These are phyloP conservation scores for Rhynchosporium secalis DNA, from an alignment of 2,329 filamentous ascomycete species.

Conservation along the genomic window DNA sequence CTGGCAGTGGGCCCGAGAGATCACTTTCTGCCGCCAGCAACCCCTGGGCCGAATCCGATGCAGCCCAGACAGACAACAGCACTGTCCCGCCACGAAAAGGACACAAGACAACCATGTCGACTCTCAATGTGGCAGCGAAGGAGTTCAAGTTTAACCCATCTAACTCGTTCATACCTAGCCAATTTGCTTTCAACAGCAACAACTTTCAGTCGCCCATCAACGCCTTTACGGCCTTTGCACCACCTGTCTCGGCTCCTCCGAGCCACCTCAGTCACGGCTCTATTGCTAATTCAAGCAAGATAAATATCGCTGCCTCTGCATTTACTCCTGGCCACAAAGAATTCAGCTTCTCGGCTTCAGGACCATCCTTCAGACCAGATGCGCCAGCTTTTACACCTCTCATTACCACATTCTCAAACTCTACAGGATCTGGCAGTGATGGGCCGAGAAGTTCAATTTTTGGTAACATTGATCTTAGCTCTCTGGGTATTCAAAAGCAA, in stretches of 20 bases:
- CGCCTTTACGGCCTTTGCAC: constrained; percentile 30
- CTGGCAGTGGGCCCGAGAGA: constrained; percentile 52
- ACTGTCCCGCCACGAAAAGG: constrained; percentile 45
- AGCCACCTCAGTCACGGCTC: constrained; percentile 36
- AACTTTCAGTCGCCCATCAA: constrained; percentile 47
- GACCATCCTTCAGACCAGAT: constrained; percentile 71
- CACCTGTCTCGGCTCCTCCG: constrained; percentile 42
- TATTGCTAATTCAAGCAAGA: constrained; percentile 46
- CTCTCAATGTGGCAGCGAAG: constrained; percentile 84
- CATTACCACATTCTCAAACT: constrained; percentile 47
- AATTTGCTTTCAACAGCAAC: constrained; percentile 51
- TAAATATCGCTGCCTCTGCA: constrained; percentile 68
- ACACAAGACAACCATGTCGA: constrained; percentile 73
- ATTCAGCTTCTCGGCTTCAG: constrained; percentile 68
- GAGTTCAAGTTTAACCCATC: constrained; percentile 75
- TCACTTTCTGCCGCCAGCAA: constrained; percentile 60
- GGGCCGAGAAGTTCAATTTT: constrained; percentile 57
- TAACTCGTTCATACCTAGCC: constrained; percentile 50
- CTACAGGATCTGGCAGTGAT: constrained; percentile 51
- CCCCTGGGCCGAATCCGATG: constrained; percentile 59
- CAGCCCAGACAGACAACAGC: constrained; percentile 43
- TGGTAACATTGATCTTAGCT: constrained; percentile 64
- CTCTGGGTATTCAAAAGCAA: constrained; percentile 63
- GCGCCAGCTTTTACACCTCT: constrained; percentile 73
- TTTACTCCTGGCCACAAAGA: constrained; percentile 68